A percentile compares a stretch with the other conserved stretches of the same genome.
Conservation (phyloP, 495 filamentous ascomycete genomes). For the Elasticomyces elasticus region DNA sequence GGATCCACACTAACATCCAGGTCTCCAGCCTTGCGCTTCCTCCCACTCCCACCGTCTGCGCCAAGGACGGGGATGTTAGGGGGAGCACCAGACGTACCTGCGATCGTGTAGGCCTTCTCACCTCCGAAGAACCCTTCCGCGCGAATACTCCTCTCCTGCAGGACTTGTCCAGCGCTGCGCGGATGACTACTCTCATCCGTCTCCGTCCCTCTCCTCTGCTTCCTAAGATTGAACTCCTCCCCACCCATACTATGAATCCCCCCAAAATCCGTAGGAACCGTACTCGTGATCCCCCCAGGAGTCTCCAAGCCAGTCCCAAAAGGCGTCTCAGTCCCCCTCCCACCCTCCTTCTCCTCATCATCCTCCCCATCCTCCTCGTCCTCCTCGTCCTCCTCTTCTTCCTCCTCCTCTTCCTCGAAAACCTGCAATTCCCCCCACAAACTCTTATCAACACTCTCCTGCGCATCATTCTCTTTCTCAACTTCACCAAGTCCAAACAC, state of each 20-base stretch:
- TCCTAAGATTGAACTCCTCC: conserved; percentile 86
- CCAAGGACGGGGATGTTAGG: conserved; percentile 71
- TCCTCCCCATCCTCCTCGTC: conserved; percentile 35
- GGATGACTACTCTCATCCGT: conserved; percentile 62
- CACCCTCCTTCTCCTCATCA: conserved; percentile 39
- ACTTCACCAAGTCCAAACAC: conserved; percentile 66
- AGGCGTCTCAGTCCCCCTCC: conserved; percentile 59
- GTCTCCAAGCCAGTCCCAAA: conserved; percentile 60
- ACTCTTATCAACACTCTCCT: conserved; percentile 76
- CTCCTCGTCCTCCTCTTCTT: conserved; percentile 58
- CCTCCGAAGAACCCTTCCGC: conserved; percentile 92
- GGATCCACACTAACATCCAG: conserved; percentile 85
- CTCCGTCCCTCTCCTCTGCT: conserved; percentile 74
- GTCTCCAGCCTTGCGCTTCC: conserved; percentile 89
- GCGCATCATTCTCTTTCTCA: conserved; percentile 44
- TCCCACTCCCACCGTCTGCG: conserved; percentile 59
- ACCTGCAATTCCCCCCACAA: conserved; percentile 92
- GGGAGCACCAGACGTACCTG: conserved; percentile 38
- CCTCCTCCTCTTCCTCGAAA: conserved; percentile 39
- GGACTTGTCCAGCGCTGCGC: conserved; percentile 73
- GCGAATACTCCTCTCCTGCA: conserved; percentile 74
- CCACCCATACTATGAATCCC: conserved; percentile 62
- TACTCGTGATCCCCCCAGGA: conserved; percentile 67
- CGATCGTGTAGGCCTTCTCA: conserved; percentile 81
- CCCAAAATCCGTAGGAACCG: conserved; percentile 66